Conservation (phyloP, 2,329 filamentous ascomycete genomes). For the Phoma sp. region DNA sequence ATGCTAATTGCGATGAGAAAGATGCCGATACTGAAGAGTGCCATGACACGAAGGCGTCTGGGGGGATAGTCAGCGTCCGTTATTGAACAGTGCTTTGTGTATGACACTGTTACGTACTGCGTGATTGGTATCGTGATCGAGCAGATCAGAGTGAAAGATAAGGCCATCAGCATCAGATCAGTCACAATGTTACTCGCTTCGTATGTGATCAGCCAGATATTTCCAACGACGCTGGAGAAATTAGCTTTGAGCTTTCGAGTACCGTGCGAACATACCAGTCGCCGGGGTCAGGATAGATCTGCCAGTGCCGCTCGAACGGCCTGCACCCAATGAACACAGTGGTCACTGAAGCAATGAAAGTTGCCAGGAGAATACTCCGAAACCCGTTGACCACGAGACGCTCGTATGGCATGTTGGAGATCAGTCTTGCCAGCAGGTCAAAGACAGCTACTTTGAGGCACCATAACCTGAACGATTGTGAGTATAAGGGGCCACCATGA, state of each 20-base stretch:
- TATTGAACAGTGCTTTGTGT: no score
- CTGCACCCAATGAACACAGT: conserved; percentile 20
- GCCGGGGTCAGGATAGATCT: conserved; percentile 25
- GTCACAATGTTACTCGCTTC: conserved; percentile 27
- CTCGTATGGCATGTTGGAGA: conserved; percentile 26
- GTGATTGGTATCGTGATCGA: conserved; percentile 16
- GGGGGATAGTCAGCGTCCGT: neutral
- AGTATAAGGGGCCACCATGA: neutral
- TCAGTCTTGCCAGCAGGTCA: conserved; percentile 21
- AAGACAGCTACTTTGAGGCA: conserved; percentile 26
- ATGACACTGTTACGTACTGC: conserved; percentile 9
- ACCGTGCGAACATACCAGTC: conserved; percentile 16
- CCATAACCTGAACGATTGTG: conserved; percentile 19
- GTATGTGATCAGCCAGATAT: conserved; percentile 28
- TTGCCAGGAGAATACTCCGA: conserved; percentile 12
- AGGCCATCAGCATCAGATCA: conserved; percentile 24
- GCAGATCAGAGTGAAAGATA: conserved; percentile 20
- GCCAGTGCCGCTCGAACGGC: conserved; percentile 22
- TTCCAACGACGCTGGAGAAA: conserved; percentile 20
- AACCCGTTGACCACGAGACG: conserved; percentile 16
- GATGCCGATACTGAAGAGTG: conserved; percentile 26
- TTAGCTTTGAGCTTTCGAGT: neutral
- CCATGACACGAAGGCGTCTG: conserved; percentile 23
- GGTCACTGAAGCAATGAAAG: conserved; percentile 23
- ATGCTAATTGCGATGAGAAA: conserved; percentile 25